Base-by-base conservation (phyloP, 129 eudicot genomes). In the Arctium minus region DNA sequence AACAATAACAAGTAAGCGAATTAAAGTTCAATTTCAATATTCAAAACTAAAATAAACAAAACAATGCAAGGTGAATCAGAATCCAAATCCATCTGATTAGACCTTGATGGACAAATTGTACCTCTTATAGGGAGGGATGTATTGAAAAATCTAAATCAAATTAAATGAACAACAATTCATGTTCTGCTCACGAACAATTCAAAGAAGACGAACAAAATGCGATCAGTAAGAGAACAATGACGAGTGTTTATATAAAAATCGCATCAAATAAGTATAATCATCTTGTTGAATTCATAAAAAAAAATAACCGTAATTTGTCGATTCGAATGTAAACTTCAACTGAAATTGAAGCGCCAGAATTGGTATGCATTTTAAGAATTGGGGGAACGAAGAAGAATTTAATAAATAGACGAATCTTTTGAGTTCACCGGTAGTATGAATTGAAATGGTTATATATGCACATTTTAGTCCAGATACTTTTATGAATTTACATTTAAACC, bases 291-390 rank as follows among this genome's bases (percentile, higher is more conserved):
- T 77, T 70, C 0, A 76, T 3, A 15, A 10, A 0, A 46, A 78
- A 83, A 73, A n/a, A n/a, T 53, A 11, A 78, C 86, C 79, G 72
- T 13, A 78, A 38, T 10, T 50, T 33, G 35, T 53, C 10, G 75
- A 39, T 73, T 40, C 33, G 17, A 39, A 48, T 17, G 44, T 29
- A 56, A 76, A 50, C 30, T 67, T 83, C 46, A 77, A 31, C 72
- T 70, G 72, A 67, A 82, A 69, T 83, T 83, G 71, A 76, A 70
- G 62, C 46, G 82, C 78, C 82, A 70, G 44, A 64, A 79, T 84
- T 84, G 38, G 75, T 67, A 73, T 73, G 37, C 79, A 40, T 70
- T 33, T 76, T 18, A 33, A 22, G 50, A 83, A 84, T 79, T 74
- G 46, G 83, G 83, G 38, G 12, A 64, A 72, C 32, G 31, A 73